These are phyloP conservation scores for Pestalotiopsis sp. DNA, from an alignment of 2,329 filamentous ascomycete species.

Conservation along the genomic window DNA sequence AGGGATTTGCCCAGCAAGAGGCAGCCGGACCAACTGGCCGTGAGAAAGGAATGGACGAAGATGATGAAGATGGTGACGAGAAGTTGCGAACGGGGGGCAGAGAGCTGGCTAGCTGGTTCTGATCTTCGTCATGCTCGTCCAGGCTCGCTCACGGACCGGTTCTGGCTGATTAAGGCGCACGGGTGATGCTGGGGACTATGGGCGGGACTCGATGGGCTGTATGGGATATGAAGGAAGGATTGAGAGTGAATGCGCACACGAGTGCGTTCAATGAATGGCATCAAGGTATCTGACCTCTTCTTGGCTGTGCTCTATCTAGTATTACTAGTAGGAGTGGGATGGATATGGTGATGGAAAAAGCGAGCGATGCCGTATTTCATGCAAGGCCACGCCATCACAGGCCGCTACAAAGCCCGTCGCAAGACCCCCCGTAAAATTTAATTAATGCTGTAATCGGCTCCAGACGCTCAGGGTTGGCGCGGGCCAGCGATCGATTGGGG, in stretches of 20 bases:
- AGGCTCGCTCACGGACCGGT: neutral
- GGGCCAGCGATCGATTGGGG: neutral
- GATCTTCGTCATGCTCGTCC: neutral
- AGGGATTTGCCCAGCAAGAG: neutral
- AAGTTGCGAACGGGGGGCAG: neutral
- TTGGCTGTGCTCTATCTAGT: neutral
- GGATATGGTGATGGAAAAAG: no score
- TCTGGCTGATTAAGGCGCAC: neutral
- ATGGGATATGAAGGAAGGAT: neutral
- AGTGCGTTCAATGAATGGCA: neutral
- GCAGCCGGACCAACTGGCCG: neutral
- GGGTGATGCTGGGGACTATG: no score
- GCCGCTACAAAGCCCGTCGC: neutral
- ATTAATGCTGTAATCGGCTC: neutral
- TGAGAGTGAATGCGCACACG: neutral
- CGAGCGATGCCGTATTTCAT: neutral
- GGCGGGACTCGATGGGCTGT: neutral
- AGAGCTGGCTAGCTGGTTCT: neutral
- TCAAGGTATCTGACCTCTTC: neutral
- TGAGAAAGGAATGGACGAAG: neutral
- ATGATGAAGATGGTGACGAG: neutral
- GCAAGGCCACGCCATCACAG: neutral
- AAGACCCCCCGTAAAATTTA: neutral
- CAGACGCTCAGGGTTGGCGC: neutral
- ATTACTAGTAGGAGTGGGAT: no score